These are phyloP conservation scores for Phytophthora crassamura DNA, from an alignment of 352 stramenopile species.

Conservation along the genomic window DNA sequence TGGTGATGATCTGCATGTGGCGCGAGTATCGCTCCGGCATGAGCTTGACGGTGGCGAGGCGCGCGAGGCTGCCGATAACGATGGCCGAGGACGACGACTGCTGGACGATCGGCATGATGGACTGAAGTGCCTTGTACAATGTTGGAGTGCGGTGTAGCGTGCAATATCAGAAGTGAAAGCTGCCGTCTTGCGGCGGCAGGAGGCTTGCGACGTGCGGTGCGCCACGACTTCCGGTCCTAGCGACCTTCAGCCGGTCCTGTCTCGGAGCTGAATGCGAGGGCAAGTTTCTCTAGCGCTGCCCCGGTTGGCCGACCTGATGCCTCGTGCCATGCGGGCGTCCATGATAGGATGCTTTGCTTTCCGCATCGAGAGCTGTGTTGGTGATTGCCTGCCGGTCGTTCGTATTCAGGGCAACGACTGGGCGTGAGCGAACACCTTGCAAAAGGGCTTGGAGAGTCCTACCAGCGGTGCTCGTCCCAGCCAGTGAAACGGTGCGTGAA, in stretches of 20 bases:
- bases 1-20: conserved; percentile 19
- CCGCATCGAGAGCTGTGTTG: no score
- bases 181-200: no score
- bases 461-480: no score
- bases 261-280: conserved; percentile 6
- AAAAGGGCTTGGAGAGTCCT: no score
- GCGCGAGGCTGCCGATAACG: neutral
- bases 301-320: no score
- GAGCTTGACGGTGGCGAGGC: conserved; percentile 9
- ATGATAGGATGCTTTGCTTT: no score
- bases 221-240: conserved; percentile 6
- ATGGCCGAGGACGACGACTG: neutral
- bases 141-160: neutral
- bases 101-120: neutral
- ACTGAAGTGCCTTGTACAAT: neutral
- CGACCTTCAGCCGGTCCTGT: conserved; percentile 1
- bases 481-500: neutral
- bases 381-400: no score
- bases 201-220: neutral
- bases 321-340: no score
- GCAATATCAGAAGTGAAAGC: conserved; percentile 11
- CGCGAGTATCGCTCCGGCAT: conserved; percentile 24
- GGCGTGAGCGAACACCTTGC: no score
- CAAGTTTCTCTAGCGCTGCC: neutral
- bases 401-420: no score